These are phyloP conservation scores for Epicoccum nigrum DNA, from an alignment of 2,329 filamentous ascomycete species.

Conservation along the genomic window DNA sequence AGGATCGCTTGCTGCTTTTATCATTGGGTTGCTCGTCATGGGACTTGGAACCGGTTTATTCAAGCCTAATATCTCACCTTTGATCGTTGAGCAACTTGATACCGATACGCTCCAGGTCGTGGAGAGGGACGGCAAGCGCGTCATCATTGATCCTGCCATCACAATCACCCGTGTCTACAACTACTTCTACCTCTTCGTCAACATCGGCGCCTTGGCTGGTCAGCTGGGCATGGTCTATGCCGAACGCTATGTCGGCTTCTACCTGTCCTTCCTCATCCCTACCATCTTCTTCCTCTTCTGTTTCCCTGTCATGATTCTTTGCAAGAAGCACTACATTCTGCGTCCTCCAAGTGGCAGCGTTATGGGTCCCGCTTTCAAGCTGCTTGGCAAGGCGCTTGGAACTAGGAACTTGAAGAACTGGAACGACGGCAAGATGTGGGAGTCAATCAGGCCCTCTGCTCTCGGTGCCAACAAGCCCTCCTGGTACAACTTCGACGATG, in stretches of 20 bases:
- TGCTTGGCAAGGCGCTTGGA: slow-evolving; percentile 59
- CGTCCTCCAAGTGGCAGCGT: slow-evolving; percentile 71
- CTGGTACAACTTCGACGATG: slow-evolving; percentile 82
- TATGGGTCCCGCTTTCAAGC: slow-evolving; percentile 66
- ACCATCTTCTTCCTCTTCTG: slow-evolving; percentile 67
- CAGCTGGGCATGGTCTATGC: slow-evolving; percentile 49
- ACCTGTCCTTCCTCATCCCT: slow-evolving; percentile 71
- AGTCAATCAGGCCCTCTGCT: slow-evolving; percentile 68
- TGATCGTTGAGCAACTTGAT: slow-evolving; percentile 68
- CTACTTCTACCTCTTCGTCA: slow-evolving; percentile 53
- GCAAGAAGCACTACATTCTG: slow-evolving; percentile 66
- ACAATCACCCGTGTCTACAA: slow-evolving; percentile 73
- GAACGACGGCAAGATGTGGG: slow-evolving; percentile 65
- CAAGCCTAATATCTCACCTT: slow-evolving; percentile 67
- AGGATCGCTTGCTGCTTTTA: slow-evolving; percentile 61
- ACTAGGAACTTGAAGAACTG: slow-evolving; percentile 62
- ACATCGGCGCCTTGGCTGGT: slow-evolving; percentile 45
- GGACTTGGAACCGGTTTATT: slow-evolving; percentile 72
- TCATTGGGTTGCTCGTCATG: slow-evolving; percentile 65
- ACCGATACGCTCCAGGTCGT: slow-evolving; percentile 58
- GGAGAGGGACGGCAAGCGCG: slow-evolving; percentile 58
- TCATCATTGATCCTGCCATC: slow-evolving; percentile 70
- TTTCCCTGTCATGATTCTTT: slow-evolving; percentile 64
- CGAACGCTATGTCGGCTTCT: slow-evolving; percentile 68
- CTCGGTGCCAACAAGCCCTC: slow-evolving; percentile 61